phyloP scores from a whole-genome alignment of 1,284 basidiomycete species.

The Phylloporus gajari region DNA sequence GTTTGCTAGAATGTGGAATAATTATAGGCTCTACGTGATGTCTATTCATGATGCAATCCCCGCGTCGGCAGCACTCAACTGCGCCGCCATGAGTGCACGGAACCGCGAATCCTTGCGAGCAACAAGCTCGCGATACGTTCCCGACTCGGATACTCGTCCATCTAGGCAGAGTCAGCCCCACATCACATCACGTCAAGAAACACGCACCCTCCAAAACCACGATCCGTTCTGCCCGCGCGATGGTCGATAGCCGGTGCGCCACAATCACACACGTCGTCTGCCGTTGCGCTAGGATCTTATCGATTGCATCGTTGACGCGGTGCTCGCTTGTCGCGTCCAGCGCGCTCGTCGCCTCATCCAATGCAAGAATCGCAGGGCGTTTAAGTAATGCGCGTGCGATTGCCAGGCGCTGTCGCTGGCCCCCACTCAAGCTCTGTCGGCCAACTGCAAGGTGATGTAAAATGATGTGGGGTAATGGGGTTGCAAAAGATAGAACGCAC shows the following conservation, averaged over 20 bases:
- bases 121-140: constrained; percentile 84
- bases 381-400: constrained; percentile 87
- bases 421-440: constrained; percentile 78
- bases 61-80: constrained; percentile 67
- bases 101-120: constrained; percentile 78
- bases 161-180: constrained; percentile 50
- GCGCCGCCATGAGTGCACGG: constrained; percentile 86
- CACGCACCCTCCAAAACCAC: constrained; percentile 83
- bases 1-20: constrained; percentile 12
- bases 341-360: constrained; percentile 88
- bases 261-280: constrained; percentile 90
- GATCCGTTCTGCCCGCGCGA: constrained; percentile 85
- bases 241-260: constrained; percentile 87
- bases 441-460: constrained; percentile 63
- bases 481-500: constrained; percentile 50
- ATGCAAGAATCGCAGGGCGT: constrained; percentile 82
- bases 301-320: constrained; percentile 88
- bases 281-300: constrained; percentile 80
- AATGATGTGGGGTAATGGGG: neutral
- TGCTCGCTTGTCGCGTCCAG: constrained; percentile 92
- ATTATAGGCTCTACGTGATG: constrained; percentile 20
- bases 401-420: constrained; percentile 77
- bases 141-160: constrained; percentile 85
- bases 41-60: constrained; percentile 21
- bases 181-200: neutral